These are phyloP conservation scores for Chlorella sp. DNA, from an alignment of 139 green algal species.

Conservation along the genomic window DNA sequence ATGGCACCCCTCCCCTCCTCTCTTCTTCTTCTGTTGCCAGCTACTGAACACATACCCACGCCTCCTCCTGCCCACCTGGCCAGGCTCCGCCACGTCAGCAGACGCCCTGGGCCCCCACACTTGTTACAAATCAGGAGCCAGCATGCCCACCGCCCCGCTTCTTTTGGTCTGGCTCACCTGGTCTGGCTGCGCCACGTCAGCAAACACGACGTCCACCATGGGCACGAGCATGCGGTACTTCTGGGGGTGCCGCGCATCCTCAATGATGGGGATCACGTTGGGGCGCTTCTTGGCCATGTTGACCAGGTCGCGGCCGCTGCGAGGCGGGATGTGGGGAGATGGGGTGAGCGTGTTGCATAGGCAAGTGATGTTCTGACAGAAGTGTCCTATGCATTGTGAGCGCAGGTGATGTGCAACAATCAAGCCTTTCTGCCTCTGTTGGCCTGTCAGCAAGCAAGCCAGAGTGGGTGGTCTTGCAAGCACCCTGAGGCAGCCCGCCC, in stretches of 20 bases:
- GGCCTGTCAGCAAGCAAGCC: too few species aligned
- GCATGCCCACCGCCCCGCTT: too few species aligned
- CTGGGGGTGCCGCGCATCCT: conserved; percentile 96
- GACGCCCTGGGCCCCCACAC: conserved; percentile 11
- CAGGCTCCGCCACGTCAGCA: conserved; percentile 62
- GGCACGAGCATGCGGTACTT: conserved; percentile 99
- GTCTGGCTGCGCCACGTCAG: conserved; percentile 98
- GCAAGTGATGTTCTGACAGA: too few species aligned
- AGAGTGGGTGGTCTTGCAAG: too few species aligned
- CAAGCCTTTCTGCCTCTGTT: too few species aligned
- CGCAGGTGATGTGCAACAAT: too few species aligned
- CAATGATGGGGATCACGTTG: conserved; percentile 99
- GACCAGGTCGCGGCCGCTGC: conserved; percentile 94
- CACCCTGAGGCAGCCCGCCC: neutral
- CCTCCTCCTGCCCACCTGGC: conserved; percentile 22
- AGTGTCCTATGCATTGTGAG: too few species aligned
- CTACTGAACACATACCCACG: too few species aligned
- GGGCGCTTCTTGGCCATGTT: conserved; percentile 99
- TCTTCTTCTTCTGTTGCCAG: too few species aligned
- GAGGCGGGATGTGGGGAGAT: neutral
- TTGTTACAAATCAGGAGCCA: too few species aligned
- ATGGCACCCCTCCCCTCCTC: too few species aligned
- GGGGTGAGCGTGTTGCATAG: neutral
- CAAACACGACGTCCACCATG: conserved; percentile 99
- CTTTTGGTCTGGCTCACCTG: conserved; percentile 52